Conservation (phyloP, 169 alveolate species). For the Babesia ovata region DNA sequence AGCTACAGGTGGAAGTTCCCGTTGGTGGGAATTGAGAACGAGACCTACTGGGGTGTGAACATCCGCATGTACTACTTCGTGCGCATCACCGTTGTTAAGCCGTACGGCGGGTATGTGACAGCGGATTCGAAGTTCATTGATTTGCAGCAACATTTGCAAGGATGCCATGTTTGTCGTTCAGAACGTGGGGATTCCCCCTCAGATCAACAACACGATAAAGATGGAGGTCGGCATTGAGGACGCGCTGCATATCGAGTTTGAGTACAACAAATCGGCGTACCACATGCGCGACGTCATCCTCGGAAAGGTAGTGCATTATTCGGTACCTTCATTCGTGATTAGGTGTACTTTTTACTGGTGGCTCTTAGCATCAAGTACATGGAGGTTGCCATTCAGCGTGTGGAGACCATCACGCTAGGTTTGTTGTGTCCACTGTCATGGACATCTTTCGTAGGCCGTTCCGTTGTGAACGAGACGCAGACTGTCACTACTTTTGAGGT, state of each 20-base stretch:
- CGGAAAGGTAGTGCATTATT: slow-evolving; percentile 88
- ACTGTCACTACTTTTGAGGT: slow-evolving; percentile 96
- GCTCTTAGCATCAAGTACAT: slow-evolving; percentile 96
- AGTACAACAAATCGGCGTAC: slow-evolving; percentile 91
- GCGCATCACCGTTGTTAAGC: slow-evolving; percentile 89
- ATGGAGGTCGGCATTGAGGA: slow-evolving; percentile 99
- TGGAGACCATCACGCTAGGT: slow-evolving; percentile 70
- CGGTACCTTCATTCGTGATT: too few species aligned
- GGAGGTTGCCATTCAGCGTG: slow-evolving; percentile 86
- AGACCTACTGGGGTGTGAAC: slow-evolving; percentile 96
- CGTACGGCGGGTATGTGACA: slow-evolving; percentile 84
- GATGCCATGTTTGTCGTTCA: slow-evolving; percentile 95
- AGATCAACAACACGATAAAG: slow-evolving; percentile 88
- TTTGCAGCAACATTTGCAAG: slow-evolving; percentile 85
- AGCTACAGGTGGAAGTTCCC: slow-evolving; percentile 92
- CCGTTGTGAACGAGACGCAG: slow-evolving; percentile 90
- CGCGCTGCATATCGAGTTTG: slow-evolving; percentile 95
- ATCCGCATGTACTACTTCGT: slow-evolving; percentile 90
- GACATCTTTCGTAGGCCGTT: slow-evolving; percentile 41
- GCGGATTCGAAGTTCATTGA: not conserved
- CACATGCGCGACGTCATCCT: slow-evolving; percentile 96
- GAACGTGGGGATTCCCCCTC: slow-evolving; percentile 88
- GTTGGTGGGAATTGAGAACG: slow-evolving; percentile 96
- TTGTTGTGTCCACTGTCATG: not conserved
- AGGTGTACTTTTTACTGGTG: slow-evolving; percentile 93